These are phyloP conservation scores for Scedosporium boydii DNA, from an alignment of 2,329 filamentous ascomycete species.

Conservation along the genomic window DNA sequence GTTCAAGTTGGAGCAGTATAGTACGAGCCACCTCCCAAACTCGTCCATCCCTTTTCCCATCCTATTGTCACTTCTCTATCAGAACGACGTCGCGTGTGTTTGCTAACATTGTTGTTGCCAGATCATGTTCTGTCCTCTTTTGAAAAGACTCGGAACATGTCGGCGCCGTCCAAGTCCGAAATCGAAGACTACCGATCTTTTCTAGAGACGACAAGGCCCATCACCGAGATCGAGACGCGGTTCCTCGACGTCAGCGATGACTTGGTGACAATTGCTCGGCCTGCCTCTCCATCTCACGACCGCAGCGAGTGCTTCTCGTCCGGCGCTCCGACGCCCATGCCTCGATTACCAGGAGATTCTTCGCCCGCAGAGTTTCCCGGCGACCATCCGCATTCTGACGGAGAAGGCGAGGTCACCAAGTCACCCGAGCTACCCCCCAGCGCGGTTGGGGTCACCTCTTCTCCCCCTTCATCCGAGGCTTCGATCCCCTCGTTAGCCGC, in stretches of 20 bases:
- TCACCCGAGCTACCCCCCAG: no score
- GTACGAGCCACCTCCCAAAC: conserved; percentile 28
- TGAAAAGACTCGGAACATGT: conserved; percentile 38
- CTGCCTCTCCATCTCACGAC: background rate
- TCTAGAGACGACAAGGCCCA: conserved; percentile 41
- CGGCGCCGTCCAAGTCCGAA: conserved; percentile 39
- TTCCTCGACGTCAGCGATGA: conserved; percentile 50
- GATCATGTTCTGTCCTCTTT: conserved; percentile 53
- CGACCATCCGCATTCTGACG: background rate
- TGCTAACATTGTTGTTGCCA: conserved; percentile 15
- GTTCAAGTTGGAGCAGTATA: conserved; percentile 59
- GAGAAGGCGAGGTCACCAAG: background rate
- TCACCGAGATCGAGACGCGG: conserved; percentile 48
- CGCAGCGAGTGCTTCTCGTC: conserved; percentile 9
- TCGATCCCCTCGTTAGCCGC: conserved; percentile 19
- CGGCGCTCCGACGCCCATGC: conserved; percentile 15
- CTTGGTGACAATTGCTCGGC: conserved; percentile 33
- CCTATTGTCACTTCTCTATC: background rate
- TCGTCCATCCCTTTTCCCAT: background rate
- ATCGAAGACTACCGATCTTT: conserved; percentile 41
- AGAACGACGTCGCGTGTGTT: conserved; percentile 7
- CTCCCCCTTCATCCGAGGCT: background rate
- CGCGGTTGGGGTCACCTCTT: background rate
- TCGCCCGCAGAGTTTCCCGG: conserved; percentile 4
- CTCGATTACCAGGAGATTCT: conserved; percentile 9